Evolutionary conservation across 2,329 filamentous ascomycete genomes (phyloP).

Genomic region (Diaporthe nobilis): DNA sequence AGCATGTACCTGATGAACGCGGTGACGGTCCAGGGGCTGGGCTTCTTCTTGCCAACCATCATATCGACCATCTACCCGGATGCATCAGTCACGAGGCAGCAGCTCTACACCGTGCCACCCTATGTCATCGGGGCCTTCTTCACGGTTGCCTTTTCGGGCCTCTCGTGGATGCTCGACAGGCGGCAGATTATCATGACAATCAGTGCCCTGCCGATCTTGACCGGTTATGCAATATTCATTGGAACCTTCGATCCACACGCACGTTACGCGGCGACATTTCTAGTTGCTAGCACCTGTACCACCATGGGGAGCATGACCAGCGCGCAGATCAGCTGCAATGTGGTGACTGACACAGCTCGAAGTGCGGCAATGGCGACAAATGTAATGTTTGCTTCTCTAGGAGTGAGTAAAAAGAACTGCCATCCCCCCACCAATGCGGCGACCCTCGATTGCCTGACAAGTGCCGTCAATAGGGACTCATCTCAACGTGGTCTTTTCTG

Average conservation of each 20-base stretch:
- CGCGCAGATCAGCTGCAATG: constrained; percentile 76
- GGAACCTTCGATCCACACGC: constrained; percentile 63
- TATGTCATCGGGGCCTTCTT: constrained; percentile 77
- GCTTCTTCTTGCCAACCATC: constrained; percentile 81
- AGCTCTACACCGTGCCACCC: constrained; percentile 79
- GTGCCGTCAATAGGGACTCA: constrained; percentile 47
- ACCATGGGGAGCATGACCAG: constrained; percentile 75
- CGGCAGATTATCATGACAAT: constrained; percentile 73
- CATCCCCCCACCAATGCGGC: not conserved
- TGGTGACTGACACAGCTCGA: constrained; percentile 77
- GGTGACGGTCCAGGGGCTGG: constrained; percentile 80
- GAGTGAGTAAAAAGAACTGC: not conserved
- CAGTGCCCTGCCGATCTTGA: constrained; percentile 72
- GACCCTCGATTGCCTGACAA: not conserved
- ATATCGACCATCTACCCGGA: constrained; percentile 77
- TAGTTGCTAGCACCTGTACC: constrained; percentile 74
- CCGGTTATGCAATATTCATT: constrained; percentile 79
- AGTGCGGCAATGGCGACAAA: constrained; percentile 53
- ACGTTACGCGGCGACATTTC: constrained; percentile 78
- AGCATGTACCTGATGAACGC: constrained; percentile 76
- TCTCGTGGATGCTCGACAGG: constrained; percentile 71
- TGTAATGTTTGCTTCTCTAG: constrained; percentile 30
- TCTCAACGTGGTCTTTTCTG: constrained; percentile 76
- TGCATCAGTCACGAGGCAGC: constrained; percentile 69
- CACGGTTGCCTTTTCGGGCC: constrained; percentile 69